A percentile compares a stretch with the other conserved stretches of the same genome.
These are phyloP conservation scores for Dispira parvispora DNA, from an alignment of 192 early-diverging fungal species.

Conservation along the genomic window DNA sequence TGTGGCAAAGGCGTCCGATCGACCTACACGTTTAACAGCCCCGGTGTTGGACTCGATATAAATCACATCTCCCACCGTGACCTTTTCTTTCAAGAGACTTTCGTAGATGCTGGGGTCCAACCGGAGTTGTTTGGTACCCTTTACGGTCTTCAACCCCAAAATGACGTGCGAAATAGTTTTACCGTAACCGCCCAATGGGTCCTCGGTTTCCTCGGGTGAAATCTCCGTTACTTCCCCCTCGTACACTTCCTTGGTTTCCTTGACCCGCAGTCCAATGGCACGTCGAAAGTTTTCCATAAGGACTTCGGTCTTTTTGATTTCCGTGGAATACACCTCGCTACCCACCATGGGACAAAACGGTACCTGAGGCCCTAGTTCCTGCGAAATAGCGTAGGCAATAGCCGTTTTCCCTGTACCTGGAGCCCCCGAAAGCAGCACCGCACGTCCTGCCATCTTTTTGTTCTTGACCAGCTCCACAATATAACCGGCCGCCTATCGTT, in stretches of 20 bases:
- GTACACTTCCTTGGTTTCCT: constrained; percentile 98
- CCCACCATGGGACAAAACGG: constrained; percentile 99
- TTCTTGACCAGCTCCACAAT: constrained; percentile 86
- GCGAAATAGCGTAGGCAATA: constrained; percentile 86
- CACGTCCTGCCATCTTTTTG: constrained; percentile 96
- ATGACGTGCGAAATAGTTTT: constrained; percentile 93
- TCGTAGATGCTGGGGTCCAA: constrained; percentile 97
- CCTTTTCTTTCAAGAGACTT: constrained; percentile 92
- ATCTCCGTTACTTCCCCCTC: constrained; percentile 98
- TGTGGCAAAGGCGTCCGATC: constrained; percentile 95
- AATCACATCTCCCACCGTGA: constrained; percentile 90
- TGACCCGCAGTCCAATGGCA: constrained; percentile 90
- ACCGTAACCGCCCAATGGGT: constrained; percentile 93
- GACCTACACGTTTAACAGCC: constrained; percentile 93
- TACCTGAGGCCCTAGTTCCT: constrained; percentile 95
- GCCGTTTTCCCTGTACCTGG: constrained; percentile 98
- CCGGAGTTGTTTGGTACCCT: constrained; percentile 95
- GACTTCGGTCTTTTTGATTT: constrained; percentile 99
- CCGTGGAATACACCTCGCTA: constrained; percentile 91
- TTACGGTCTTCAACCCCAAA: constrained; percentile 93
- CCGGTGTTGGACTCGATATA: constrained; percentile 97
- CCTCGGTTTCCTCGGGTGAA: constrained; percentile 93
- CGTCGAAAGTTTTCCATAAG: constrained; percentile 98
- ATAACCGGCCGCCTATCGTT: constrained; percentile 67
- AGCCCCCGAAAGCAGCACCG: constrained; percentile 84